Evolutionary conservation across 2,329 filamentous ascomycete genomes (phyloP).

Genomic region (Sclerotiophoma versabilis): DNA sequence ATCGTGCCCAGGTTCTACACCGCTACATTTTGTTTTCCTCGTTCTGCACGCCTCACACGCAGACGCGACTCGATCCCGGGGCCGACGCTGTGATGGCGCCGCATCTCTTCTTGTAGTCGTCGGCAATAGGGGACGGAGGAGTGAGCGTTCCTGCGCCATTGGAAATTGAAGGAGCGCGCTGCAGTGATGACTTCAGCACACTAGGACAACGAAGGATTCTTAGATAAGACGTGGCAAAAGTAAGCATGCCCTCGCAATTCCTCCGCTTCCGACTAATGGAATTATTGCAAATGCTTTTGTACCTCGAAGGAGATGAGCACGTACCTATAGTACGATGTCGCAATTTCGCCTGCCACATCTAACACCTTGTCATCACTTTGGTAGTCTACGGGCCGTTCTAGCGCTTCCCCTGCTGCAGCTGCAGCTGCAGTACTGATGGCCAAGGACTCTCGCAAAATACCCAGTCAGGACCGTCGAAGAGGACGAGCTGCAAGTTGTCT

Average conservation of each 20-base stretch:
- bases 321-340: constrained; percentile 6
- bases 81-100: constrained; percentile 6
- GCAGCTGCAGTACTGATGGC: background rate
- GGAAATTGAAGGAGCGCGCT: background rate
- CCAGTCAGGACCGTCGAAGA: background rate
- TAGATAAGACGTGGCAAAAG: background rate
- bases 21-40: constrained; percentile 12
- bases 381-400: background rate
- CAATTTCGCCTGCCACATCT: background rate
- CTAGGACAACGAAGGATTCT: background rate
- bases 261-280: background rate
- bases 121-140: constrained; percentile 5
- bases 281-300: background rate
- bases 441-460: background rate
- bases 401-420: constrained; percentile 1
- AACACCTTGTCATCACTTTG: background rate
- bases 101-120: background rate
- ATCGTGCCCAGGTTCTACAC: background rate
- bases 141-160: constrained; percentile 9
- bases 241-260: background rate
- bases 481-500: background rate
- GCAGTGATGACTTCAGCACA: constrained; percentile 3
- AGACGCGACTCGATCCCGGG: constrained; percentile 3
- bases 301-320: background rate
- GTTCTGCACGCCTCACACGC: constrained; percentile 9